A percentile compares a stretch with the other conserved stretches of the same genome.
phyloP scores from a whole-genome alignment of 306 rosid genomes.

The Cyclanthera cordifolia region DNA sequence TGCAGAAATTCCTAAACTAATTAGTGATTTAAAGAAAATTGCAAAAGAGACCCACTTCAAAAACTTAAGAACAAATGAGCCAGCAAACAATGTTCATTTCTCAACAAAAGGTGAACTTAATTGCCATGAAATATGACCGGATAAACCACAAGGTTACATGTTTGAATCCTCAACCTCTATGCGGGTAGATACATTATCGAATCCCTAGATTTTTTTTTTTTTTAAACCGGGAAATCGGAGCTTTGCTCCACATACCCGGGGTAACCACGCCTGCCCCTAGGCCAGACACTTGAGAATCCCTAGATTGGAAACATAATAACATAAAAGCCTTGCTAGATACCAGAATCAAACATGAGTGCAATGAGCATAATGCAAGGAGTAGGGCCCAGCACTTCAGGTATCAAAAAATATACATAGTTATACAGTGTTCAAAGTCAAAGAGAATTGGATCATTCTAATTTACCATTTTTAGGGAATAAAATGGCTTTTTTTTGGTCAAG shows the following conservation, averaged over 20 bases:
- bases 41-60: too few relatives aligned
- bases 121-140: too few relatives aligned
- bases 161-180: too few relatives aligned
- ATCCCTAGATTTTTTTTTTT: too few relatives aligned
- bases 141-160: too few relatives aligned
- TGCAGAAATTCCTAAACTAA: conserved; percentile 33
- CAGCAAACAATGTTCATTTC: background rate
- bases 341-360: background rate
- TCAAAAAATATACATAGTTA: background rate
- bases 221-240: too few relatives aligned
- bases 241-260: too few relatives aligned
- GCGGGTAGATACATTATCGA: too few relatives aligned
- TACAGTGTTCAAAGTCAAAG: background rate
- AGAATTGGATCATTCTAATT: background rate
- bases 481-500: background rate
- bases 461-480: background rate
- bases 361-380: background rate
- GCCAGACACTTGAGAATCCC: background rate
- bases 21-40: conserved; percentile 1
- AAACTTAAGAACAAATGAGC: background rate
- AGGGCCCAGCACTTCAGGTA: background rate
- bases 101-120: too few relatives aligned
- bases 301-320: background rate
- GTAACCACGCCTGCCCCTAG: too few relatives aligned
- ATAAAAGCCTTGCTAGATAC: background rate